These are phyloP conservation scores for Metschnikowia gruessii DNA, from an alignment of 805 yeast species.

Conservation along the genomic window DNA sequence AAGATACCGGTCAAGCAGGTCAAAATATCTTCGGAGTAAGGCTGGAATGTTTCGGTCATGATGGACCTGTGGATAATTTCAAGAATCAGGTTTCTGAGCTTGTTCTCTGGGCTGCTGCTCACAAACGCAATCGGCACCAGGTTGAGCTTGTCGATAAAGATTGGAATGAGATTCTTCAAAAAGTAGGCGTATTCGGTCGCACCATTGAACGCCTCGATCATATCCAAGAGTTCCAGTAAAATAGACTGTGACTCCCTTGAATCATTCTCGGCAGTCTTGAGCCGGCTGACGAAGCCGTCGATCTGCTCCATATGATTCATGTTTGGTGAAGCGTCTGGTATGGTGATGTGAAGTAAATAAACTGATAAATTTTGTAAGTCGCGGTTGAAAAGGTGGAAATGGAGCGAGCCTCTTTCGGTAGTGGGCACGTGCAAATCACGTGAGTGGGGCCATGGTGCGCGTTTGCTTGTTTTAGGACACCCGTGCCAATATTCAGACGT, in stretches of 20 bases:
- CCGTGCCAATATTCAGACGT: no score
- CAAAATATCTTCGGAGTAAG: conserved; percentile 59
- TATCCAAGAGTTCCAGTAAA: conserved; percentile 80
- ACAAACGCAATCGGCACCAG: conserved; percentile 71
- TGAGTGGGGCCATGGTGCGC: conserved; percentile 9
- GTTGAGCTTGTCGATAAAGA: conserved; percentile 59
- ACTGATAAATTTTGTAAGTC: conserved; percentile 7
- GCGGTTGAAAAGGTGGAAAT: conserved; percentile 11
- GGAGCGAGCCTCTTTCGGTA: background rate
- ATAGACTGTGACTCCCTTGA: conserved; percentile 61
- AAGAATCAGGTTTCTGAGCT: conserved; percentile 68
- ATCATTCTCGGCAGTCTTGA: conserved; percentile 54
- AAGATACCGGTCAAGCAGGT: conserved; percentile 58
- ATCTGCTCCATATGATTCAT: conserved; percentile 55
- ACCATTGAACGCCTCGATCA: conserved; percentile 79
- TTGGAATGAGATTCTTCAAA: conserved; percentile 65
- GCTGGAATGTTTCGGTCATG: conserved; percentile 76
- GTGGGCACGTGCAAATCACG: conserved; percentile 29
- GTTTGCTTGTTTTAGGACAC: background rate
- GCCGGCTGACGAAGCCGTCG: conserved; percentile 63
- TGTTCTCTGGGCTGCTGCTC: conserved; percentile 67
- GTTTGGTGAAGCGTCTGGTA: conserved; percentile 1
- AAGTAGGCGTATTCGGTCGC: conserved; percentile 80
- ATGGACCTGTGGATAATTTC: conserved; percentile 81
- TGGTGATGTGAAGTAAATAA: conserved; percentile 2